A percentile compares a stretch with the other conserved stretches of the same genome.
Evolutionary conservation across 148 eudicot genomes (phyloP).

Genomic region (Rhododendron williamsianum): DNA sequence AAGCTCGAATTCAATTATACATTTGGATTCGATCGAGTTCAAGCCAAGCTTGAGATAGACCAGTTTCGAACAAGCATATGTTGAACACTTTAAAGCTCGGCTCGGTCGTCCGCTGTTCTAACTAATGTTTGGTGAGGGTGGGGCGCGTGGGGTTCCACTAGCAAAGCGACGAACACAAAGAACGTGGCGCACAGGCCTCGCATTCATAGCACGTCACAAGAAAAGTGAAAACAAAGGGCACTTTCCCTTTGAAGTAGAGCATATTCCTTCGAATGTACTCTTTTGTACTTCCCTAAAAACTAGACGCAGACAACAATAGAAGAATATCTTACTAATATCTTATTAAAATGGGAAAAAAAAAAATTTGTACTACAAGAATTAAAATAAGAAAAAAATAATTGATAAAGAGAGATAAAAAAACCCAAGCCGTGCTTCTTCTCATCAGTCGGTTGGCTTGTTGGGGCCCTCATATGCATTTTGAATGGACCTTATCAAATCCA

Average conservation of each 20-base stretch:
- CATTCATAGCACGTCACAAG: neutral
- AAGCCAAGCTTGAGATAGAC: neutral
- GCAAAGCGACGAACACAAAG: neutral
- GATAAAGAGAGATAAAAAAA: neutral
- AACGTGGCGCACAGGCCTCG: slow-evolving; percentile 10
- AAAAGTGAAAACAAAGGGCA: neutral
- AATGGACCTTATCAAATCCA: neutral
- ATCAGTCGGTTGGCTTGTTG: neutral
- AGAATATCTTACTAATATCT: neutral
- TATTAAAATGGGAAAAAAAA: neutral
- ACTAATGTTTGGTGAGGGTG: neutral
- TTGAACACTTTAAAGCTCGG: neutral
- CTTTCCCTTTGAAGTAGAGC: neutral
- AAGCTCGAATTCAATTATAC: neutral
- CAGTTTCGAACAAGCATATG: neutral
- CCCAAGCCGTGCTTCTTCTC: neutral
- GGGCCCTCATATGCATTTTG: neutral
- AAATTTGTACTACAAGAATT: neutral
- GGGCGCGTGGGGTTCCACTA: neutral
- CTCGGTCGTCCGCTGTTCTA: neutral
- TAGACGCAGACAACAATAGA: neutral
- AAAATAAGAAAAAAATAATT: neutral
- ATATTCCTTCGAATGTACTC: slow-evolving; percentile 14
- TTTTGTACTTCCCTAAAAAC: neutral
- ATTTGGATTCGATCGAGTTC: neutral